A percentile compares a stretch with the other conserved stretches of the same genome.
These are phyloP conservation scores for Penicillium corylophilum DNA, from an alignment of 2,329 filamentous ascomycete species.

Conservation along the genomic window DNA sequence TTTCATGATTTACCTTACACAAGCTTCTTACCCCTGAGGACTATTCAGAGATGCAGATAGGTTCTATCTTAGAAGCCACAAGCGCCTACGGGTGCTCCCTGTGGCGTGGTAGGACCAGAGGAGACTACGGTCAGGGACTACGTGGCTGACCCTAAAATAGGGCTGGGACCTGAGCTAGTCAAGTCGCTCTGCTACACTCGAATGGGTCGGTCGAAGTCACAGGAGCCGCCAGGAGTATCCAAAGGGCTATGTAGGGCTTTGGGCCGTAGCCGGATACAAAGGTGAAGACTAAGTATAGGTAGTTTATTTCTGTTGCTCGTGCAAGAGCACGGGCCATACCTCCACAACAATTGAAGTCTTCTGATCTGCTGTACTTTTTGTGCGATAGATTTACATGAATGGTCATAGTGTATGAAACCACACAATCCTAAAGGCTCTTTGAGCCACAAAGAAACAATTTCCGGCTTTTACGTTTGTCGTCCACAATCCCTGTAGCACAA, in stretches of 20 bases:
- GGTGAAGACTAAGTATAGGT: neutral
- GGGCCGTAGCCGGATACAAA: neutral
- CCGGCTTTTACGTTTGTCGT: neutral
- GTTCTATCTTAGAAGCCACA: slow-evolving; percentile 3
- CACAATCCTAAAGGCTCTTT: neutral
- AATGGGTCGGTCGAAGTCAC: neutral
- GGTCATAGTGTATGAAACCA: neutral
- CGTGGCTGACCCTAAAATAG: neutral
- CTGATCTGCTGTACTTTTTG: neutral
- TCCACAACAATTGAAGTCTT: neutral
- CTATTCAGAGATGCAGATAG: neutral
- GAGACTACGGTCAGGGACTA: neutral
- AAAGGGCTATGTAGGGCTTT: neutral
- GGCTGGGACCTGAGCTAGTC: neutral
- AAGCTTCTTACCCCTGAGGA: neutral
- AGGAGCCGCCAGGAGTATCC: neutral
- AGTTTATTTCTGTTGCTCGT: neutral
- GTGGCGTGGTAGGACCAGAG: slow-evolving; percentile 2
- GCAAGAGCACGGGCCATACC: neutral
- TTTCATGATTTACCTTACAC: neutral
- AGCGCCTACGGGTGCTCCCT: slow-evolving; percentile 3
- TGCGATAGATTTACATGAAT: neutral
- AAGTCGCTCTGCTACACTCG: neutral
- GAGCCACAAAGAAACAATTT: neutral
- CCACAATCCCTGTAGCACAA: slow-evolving; percentile 6